A percentile compares a stretch with the other conserved stretches of the same genome.
phyloP scores from a whole-genome alignment of 2,329 filamentous ascomycete genomes.

The Sporothrix brasiliensis region DNA sequence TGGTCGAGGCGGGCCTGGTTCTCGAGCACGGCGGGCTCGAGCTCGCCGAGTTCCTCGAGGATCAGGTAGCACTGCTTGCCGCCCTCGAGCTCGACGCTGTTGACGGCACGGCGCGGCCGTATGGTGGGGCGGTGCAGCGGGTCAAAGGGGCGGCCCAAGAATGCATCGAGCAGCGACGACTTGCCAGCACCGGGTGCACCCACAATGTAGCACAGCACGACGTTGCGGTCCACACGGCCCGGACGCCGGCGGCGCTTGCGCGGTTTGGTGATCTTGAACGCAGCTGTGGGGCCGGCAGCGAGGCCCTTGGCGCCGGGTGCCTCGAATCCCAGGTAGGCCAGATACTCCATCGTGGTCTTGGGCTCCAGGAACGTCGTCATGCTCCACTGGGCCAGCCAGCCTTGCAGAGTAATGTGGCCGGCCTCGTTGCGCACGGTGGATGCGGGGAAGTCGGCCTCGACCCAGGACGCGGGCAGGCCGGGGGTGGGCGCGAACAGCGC shows the following conservation, averaged over 20 bases:
- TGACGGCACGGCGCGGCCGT: slow-evolving; percentile 89
- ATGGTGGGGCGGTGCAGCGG: slow-evolving; percentile 89
- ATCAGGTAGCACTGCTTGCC: slow-evolving; percentile 98
- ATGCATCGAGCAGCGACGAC: slow-evolving; percentile 85
- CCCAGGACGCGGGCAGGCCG: slow-evolving; percentile 83
- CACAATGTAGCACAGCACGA: slow-evolving; percentile 90
- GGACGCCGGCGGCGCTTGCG: slow-evolving; percentile 81
- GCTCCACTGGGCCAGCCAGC: slow-evolving; percentile 98
- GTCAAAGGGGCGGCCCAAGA: slow-evolving; percentile 85
- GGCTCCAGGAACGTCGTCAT: slow-evolving; percentile 99
- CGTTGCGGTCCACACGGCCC: slow-evolving; percentile 87
- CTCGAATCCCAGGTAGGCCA: slow-evolving; percentile 95
- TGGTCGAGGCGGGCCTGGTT: slow-evolving; percentile 88
- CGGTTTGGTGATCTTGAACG: slow-evolving; percentile 89
- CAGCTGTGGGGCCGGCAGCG: slow-evolving; percentile 57
- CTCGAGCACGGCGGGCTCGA: slow-evolving; percentile 93
- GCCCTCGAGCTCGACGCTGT: slow-evolving; percentile 92
- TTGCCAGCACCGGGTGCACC: slow-evolving; percentile 87
- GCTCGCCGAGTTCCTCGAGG: slow-evolving; percentile 88
- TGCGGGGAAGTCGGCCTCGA: slow-evolving; percentile 84
- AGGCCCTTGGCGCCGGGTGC: slow-evolving; percentile 47
- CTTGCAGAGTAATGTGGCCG: slow-evolving; percentile 91
- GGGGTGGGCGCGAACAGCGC: slow-evolving; percentile 92
- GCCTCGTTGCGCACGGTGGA: slow-evolving; percentile 95
- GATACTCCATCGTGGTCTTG: slow-evolving; percentile 91